Evolutionary conservation across 495 filamentous ascomycete genomes (phyloP).

Genomic region (Aspergillus steynii): DNA sequence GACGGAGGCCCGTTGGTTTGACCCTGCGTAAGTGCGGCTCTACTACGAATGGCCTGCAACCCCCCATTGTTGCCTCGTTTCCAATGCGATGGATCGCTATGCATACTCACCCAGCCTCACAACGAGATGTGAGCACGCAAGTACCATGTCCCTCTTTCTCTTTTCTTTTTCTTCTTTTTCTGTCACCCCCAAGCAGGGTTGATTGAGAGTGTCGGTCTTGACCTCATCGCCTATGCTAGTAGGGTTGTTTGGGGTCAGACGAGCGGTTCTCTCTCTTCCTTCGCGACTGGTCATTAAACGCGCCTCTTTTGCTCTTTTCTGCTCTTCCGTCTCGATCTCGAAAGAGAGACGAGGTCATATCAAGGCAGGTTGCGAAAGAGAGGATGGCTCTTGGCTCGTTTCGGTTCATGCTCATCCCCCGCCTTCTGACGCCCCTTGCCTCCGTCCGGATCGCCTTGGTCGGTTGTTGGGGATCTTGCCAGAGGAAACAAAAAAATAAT

Average conservation of each 20-base stretch:
- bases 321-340: neutral
- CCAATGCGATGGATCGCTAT: neutral
- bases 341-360: neutral
- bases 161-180: neutral
- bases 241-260: neutral
- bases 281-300: neutral
- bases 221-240: constrained; percentile 2
- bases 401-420: neutral
- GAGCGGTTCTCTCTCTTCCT: constrained; percentile 1
- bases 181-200: neutral
- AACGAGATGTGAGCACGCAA: neutral
- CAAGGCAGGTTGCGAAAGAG: neutral
- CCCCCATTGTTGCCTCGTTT: neutral
- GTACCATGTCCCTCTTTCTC: neutral
- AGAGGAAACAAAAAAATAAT: neutral
- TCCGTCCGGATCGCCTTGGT: neutral
- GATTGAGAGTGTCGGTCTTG: neutral
- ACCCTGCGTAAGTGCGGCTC: constrained; percentile 12
- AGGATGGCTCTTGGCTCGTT: neutral
- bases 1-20: neutral
- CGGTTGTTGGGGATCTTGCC: neutral
- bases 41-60: constrained; percentile 16
- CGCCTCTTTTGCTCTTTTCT: neutral
- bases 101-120: neutral
- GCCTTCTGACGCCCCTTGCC: neutral